Conservation (phyloP, 257 asterid genomes). For the Ilex aquifolium region DNA sequence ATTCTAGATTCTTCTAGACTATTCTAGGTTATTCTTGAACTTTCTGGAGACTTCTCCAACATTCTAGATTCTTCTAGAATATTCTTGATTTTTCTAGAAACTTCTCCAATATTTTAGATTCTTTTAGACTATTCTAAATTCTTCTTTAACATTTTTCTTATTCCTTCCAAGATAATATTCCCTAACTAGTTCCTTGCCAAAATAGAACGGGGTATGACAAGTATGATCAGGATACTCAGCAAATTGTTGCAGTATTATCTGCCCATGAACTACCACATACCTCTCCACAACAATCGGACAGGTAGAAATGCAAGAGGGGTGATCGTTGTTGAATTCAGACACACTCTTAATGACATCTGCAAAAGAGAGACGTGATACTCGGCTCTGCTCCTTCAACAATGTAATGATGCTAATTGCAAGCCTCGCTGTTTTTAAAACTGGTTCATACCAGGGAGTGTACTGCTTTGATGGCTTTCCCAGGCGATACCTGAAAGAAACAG, state of each 20-base stretch:
- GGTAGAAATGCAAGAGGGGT: conserved; percentile 73
- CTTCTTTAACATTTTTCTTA: no score
- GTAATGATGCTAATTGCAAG: conserved; percentile 74
- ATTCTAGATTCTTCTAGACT: no score
- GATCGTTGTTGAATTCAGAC: conserved; percentile 45
- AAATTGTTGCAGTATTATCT: conserved; percentile 88
- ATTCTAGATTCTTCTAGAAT: no score
- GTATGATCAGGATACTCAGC: conserved; percentile 80
- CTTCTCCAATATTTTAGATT: no score
- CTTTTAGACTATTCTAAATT: no score
- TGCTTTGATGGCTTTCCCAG: conserved; percentile 92
- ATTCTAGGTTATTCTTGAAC: no score
- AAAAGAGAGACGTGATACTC: conserved; percentile 82
- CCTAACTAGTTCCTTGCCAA: no score
- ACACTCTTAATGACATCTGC: conserved; percentile 68
- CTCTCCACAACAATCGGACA: conserved; percentile 61
- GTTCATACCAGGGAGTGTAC: conserved; percentile 86
- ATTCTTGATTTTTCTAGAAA: no score
- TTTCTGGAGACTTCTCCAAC: no score
- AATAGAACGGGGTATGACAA: conserved; percentile 19
- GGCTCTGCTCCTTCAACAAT: conserved; percentile 67
- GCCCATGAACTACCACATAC: conserved; percentile 87
- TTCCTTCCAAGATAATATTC: no score
- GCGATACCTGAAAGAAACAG: conserved; percentile 54
- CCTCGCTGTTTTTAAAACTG: conserved; percentile 71